Percentiles rank a stretch among this genome's conserved stretches.
These are phyloP conservation scores for Corinectria fuckeliana DNA, from an alignment of 2,329 filamentous ascomycete genomes.

Conservation along the genomic window DNA sequence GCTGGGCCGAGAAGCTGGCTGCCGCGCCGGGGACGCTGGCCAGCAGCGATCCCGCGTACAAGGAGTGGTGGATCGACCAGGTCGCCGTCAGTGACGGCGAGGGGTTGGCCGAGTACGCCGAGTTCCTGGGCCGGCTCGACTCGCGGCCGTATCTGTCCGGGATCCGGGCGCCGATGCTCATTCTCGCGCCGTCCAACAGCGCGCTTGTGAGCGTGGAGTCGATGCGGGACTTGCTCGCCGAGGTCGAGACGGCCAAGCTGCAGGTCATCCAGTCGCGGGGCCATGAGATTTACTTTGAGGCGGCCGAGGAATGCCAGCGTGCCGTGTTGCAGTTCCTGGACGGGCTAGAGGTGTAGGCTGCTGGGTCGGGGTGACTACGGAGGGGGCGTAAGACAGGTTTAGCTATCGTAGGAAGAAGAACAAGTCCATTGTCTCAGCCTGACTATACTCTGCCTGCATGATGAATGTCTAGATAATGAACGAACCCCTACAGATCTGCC, in stretches of 20 bases:
- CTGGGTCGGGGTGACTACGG: background rate
- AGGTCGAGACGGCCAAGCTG: background rate
- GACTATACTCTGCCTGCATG: background rate
- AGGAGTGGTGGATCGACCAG: conserved; percentile 13
- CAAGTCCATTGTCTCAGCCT: background rate
- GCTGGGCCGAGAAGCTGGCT: conserved; percentile 7
- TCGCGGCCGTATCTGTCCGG: background rate
- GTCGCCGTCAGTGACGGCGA: conserved; percentile 10
- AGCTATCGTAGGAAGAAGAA: too few species aligned
- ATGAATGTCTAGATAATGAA: too few species aligned
- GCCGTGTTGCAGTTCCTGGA: conserved; percentile 2
- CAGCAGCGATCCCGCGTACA: background rate
- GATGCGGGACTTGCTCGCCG: background rate
- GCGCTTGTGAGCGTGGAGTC: conserved; percentile 8
- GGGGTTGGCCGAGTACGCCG: conserved; percentile 9
- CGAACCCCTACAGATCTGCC: background rate
- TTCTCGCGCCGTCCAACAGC: conserved; percentile 12
- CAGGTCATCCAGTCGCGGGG: conserved; percentile 6
- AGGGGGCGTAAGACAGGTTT: too few species aligned
- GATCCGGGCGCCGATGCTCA: conserved; percentile 6
- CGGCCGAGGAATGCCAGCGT: background rate
- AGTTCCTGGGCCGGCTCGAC: conserved; percentile 9
- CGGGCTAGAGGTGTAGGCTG: background rate
- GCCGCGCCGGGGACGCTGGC: background rate
- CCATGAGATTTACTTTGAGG: conserved; percentile 16